Evolutionary conservation across 169 alveolate species (phyloP).

Genomic region (Theileria sp.): DNA sequence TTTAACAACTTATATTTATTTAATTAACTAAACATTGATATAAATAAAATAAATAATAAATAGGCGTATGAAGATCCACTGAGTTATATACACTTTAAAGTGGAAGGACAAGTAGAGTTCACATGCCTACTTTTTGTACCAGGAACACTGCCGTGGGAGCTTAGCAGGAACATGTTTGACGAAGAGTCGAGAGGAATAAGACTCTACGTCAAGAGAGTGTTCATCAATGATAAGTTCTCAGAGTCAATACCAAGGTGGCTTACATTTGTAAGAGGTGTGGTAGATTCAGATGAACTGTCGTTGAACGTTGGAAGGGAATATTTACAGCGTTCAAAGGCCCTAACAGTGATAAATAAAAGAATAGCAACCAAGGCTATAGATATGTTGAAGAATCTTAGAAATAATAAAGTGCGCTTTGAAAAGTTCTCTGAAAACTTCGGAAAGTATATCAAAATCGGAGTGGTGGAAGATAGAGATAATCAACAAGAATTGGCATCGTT

Average conservation of each 20-base stretch:
- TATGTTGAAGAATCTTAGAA: conserved; percentile 84
- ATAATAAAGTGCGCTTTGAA: conserved; percentile 82
- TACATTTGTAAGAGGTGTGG: conserved; percentile 95
- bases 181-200: conserved; percentile 92
- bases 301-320: conserved; percentile 96
- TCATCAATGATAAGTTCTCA: conserved; percentile 94
- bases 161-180: conserved; percentile 87
- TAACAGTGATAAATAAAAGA: conserved; percentile 92
- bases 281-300: conserved; percentile 96
- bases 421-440: conserved; percentile 90
- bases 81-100: conserved; percentile 95
- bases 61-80: conserved; percentile 95
- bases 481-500: conserved; percentile 91
- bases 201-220: conserved; percentile 96
- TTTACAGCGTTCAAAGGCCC: conserved; percentile 90
- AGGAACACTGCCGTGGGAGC: conserved; percentile 86
- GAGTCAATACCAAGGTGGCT: conserved; percentile 93
- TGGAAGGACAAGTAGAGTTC: conserved; percentile 99
- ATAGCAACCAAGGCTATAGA: conserved; percentile 90
- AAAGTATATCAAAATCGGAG: conserved; percentile 91
- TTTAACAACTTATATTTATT: background rate
- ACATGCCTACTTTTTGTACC: conserved; percentile 93
- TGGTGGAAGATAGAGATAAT: conserved; percentile 94
- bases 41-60: conserved; percentile 25
- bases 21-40: background rate